Evolutionary conservation across 2,329 filamentous ascomycete genomes (phyloP), one percentile per base, ranked within the genome.

Genomic region (Fusarium sp.): DNA sequence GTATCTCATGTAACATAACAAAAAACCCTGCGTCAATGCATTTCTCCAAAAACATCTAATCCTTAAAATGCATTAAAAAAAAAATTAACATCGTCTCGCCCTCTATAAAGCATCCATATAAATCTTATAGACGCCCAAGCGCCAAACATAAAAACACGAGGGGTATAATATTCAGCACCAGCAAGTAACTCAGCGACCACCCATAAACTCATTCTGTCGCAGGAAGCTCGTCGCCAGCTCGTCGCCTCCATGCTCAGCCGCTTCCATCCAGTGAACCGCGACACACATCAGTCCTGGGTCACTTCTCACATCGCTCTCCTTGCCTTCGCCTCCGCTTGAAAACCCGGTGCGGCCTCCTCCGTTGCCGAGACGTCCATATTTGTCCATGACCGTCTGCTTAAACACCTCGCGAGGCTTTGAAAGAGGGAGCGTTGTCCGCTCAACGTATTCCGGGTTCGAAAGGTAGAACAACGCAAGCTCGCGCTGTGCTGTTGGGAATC

Each of bases 221-320:
- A 98, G 84, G 83, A 96, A 95, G 81, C 92, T 93, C 80, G 90
- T 92, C 26, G 96, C 96, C 75, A 97, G 85, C 79, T 93, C 90
- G 81, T 98, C 96, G 3, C 95, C 95, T n/a, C 95, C 95, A 62
- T 89, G 89, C 77, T 94, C 93, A 42, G 94, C 95, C 74, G 94
- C 87, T 84, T 96, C 94, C 95, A 98, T 98, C 95, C 96, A 98
- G 85, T 98, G 96, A 83, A 97, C 91, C 15, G 96, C 96, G 65
- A 98, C 90, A 78, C 95, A 98, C 93, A 98, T 96, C 47, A 95
- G 91, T 61, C 92, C 92, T 5, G 94, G 94, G 81, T 98, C 94
- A 68, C 92, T 95, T 75, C 94, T 82, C 41, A 89, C 87, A 67
- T 89, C 82, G 24, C 84, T 84, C 54, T 86, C 84, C 59, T 82